Percentiles rank a stretch among this genome's conserved stretches.
Evolutionary conservation across 768 basidiomycete species (phyloP).

Genomic region (Psilocybe azurescens): DNA sequence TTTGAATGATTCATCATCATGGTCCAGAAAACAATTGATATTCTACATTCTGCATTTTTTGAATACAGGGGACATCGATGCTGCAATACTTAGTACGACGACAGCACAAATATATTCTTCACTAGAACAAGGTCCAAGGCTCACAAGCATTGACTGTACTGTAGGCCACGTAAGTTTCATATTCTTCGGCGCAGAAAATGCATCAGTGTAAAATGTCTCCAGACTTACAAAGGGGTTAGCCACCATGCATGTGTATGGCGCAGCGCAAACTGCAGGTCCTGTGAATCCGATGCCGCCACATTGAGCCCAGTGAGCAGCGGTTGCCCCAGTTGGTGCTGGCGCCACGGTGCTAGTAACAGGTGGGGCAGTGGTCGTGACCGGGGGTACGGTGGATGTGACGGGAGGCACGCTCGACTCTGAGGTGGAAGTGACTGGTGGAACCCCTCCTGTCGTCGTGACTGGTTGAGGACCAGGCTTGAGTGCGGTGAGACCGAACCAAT

Average conservation of each 20-base stretch:
- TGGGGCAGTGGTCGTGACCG: no score
- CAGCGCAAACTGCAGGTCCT: not conserved
- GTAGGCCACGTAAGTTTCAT: not conserved
- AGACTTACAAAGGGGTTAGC: constrained; percentile 1
- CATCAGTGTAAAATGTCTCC: no score
- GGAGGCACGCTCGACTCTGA: not conserved
- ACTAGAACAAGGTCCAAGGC: no score
- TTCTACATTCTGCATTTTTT: no score
- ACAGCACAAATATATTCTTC: no score
- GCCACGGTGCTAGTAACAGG: no score
- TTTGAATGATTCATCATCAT: no score
- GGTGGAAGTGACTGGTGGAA: not conserved
- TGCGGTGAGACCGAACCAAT: constrained; percentile 50
- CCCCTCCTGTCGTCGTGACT: not conserved
- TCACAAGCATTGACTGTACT: not conserved
- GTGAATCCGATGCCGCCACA: not conserved
- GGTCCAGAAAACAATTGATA: no score
- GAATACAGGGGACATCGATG: no score
- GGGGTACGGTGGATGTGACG: not conserved
- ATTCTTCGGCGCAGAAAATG: not conserved
- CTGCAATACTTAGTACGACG: no score
- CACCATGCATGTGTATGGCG: not conserved
- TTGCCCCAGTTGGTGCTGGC: not conserved
- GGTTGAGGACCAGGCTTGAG: constrained; percentile 18
- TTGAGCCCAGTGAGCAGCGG: not conserved